These are phyloP conservation scores for Alternaria arbusti DNA, from an alignment of 2,329 filamentous ascomycete genomes.

Conservation along the genomic window DNA sequence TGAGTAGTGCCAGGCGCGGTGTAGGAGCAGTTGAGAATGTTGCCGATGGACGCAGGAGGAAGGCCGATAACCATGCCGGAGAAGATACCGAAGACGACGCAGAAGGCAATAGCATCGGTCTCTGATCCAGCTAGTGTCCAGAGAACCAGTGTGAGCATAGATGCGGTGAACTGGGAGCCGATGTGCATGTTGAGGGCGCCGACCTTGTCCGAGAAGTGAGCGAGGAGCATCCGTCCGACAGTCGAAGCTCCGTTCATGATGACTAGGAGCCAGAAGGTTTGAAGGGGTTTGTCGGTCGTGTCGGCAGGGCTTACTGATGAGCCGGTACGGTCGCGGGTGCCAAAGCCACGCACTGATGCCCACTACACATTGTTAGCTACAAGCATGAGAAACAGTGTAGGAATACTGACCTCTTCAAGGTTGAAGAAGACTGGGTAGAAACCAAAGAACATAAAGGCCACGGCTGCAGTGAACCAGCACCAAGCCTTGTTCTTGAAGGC, in stretches of 20 bases:
- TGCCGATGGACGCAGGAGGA: slow-evolving; percentile 57
- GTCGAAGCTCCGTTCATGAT: slow-evolving; percentile 60
- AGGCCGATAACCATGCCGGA: slow-evolving; percentile 59
- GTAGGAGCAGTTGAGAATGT: slow-evolving; percentile 51
- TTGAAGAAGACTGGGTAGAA: slow-evolving; percentile 62
- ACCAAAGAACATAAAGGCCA: slow-evolving; percentile 58
- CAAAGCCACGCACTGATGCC: slow-evolving; percentile 53
- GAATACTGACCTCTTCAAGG: slow-evolving; percentile 53
- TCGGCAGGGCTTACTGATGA: slow-evolving; percentile 10
- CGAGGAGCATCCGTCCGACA: slow-evolving; percentile 54
- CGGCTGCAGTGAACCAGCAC: slow-evolving; percentile 52
- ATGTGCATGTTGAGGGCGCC: slow-evolving; percentile 57
- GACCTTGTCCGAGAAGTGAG: slow-evolving; percentile 53
- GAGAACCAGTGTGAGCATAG: slow-evolving; percentile 52
- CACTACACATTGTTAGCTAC: slow-evolving; percentile 43
- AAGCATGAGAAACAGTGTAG: not conserved
- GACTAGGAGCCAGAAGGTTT: slow-evolving; percentile 57
- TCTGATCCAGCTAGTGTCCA: slow-evolving; percentile 53
- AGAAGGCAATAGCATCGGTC: slow-evolving; percentile 53
- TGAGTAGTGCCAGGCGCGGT: slow-evolving; percentile 31
- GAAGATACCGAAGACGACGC: slow-evolving; percentile 56
- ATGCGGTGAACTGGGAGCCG: slow-evolving; percentile 49
- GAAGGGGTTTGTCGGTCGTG: slow-evolving; percentile 43
- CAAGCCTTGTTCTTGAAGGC: slow-evolving; percentile 54
- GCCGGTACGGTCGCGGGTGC: slow-evolving; percentile 40